phyloP scores from a whole-genome alignment of 2,329 filamentous ascomycete species.

The Ampelomyces quisqualis region DNA sequence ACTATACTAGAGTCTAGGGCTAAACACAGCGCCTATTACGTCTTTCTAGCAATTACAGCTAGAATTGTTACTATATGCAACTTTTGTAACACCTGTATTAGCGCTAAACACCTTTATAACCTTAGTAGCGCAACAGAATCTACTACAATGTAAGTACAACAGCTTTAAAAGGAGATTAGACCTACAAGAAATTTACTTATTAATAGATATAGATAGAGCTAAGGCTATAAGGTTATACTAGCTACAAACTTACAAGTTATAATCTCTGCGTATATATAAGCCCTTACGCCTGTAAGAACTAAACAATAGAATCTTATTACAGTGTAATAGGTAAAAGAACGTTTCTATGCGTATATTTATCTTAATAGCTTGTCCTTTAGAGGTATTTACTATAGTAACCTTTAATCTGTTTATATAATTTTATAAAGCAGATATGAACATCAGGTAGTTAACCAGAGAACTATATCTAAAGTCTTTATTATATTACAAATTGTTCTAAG shows the following conservation, averaged over 20 bases:
- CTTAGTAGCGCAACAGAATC: neutral
- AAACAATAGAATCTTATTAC: neutral
- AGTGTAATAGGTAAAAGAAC: neutral
- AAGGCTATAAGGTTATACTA: conserved; percentile 1
- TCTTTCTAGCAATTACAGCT: neutral
- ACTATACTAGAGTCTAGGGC: neutral
- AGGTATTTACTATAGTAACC: neutral
- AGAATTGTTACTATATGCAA: neutral
- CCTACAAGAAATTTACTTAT: conserved; percentile 2
- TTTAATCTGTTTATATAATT: neutral
- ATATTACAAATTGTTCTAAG: neutral
- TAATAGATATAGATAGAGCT: neutral
- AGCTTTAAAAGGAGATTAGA: neutral
- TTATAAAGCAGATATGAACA: neutral
- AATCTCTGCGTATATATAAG: neutral
- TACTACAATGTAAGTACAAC: neutral
- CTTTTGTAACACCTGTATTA: neutral
- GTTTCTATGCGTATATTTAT: neutral
- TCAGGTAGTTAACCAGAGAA: no score
- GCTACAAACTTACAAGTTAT: neutral
- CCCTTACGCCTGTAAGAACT: neutral
- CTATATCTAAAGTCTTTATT: no score
- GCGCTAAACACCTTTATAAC: neutral
- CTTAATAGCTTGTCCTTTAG: neutral
- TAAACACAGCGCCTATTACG: neutral